phyloP scores from a whole-genome alignment of 495 filamentous ascomycete genomes.

The Elaphomyces granulatus region DNA sequence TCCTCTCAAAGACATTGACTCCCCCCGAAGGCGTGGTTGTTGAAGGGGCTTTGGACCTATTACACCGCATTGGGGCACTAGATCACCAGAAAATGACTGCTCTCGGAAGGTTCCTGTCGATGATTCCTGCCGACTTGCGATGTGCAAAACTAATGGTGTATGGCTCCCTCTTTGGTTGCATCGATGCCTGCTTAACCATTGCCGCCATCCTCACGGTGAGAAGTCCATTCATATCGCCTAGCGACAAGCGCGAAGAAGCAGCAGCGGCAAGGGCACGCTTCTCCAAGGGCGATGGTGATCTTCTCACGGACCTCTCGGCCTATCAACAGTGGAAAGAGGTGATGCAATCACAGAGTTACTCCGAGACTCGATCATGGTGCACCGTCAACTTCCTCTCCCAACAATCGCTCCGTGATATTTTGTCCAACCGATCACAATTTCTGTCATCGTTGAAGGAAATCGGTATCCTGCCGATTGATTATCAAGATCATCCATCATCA shows the following conservation, averaged over 20 bases:
- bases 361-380: slow-evolving; percentile 62
- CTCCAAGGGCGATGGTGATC: slow-evolving; percentile 58
- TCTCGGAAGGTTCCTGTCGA: slow-evolving; percentile 74
- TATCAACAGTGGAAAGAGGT: slow-evolving; percentile 67
- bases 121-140: slow-evolving; percentile 88
- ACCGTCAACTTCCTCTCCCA: slow-evolving; percentile 75
- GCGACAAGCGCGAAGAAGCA: slow-evolving; percentile 65
- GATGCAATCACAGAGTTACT: slow-evolving; percentile 39
- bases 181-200: slow-evolving; percentile 80
- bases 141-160: slow-evolving; percentile 94
- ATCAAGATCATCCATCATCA: slow-evolving; percentile 15
- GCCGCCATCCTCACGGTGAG: slow-evolving; percentile 75
- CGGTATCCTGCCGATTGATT: slow-evolving; percentile 52
- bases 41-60: slow-evolving; percentile 61
- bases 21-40: slow-evolving; percentile 76
- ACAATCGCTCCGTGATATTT: slow-evolving; percentile 73
- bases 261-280: slow-evolving; percentile 65
- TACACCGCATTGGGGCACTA: slow-evolving; percentile 76
- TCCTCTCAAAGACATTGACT: slow-evolving; percentile 75
- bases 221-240: slow-evolving; percentile 71
- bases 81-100: slow-evolving; percentile 75
- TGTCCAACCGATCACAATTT: slow-evolving; percentile 74
- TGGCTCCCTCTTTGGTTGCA: slow-evolving; percentile 81
- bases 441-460: slow-evolving; percentile 73
- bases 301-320: slow-evolving; percentile 72